Percentiles rank a stretch among this genome's conserved stretches.
phyloP scores from a whole-genome alignment of 2,329 filamentous ascomycete species.

The Lecanicillium sp. region DNA sequence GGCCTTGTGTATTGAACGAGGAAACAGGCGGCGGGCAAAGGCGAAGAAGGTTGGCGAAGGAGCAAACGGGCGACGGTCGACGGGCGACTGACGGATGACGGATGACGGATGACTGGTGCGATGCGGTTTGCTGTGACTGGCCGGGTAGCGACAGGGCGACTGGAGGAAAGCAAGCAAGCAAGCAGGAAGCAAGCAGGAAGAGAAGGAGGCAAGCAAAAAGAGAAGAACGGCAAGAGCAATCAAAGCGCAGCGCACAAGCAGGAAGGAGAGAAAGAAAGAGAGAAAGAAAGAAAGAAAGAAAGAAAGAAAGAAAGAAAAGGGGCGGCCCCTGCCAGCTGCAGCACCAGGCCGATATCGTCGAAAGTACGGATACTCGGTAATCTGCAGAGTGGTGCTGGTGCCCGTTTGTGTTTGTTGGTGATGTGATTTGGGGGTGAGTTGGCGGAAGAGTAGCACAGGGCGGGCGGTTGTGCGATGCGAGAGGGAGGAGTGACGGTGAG shows the following conservation, averaged over 20 bases:
- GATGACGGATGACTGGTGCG: not conserved
- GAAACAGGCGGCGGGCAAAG: no score
- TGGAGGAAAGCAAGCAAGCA: not conserved
- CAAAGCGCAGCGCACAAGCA: not conserved
- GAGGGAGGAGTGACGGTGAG: slow-evolving; percentile 5
- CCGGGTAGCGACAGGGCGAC: not conserved
- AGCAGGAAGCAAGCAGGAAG: no score
- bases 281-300: not conserved
- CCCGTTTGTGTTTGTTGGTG: not conserved
- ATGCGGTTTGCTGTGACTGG: not conserved
- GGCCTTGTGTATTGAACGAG: no score
- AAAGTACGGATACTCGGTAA: not conserved
- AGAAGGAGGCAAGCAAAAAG: no score
- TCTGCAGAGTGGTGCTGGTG: not conserved
- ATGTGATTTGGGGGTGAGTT: no score
- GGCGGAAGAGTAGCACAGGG: no score
- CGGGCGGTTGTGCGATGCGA: no score
- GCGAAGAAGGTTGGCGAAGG: not conserved
- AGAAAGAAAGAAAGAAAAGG: slow-evolving; percentile 6
- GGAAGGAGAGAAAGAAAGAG: slow-evolving; percentile 1
- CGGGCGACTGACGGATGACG: not conserved
- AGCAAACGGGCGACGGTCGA: not conserved
- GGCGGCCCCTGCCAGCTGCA: slow-evolving; percentile 15
- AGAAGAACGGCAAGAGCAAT: not conserved
- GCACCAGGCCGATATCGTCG: slow-evolving; percentile 1